phyloP scores from a whole-genome alignment of 2,329 filamentous ascomycete species.

The Bipolaris sorokiniana region DNA sequence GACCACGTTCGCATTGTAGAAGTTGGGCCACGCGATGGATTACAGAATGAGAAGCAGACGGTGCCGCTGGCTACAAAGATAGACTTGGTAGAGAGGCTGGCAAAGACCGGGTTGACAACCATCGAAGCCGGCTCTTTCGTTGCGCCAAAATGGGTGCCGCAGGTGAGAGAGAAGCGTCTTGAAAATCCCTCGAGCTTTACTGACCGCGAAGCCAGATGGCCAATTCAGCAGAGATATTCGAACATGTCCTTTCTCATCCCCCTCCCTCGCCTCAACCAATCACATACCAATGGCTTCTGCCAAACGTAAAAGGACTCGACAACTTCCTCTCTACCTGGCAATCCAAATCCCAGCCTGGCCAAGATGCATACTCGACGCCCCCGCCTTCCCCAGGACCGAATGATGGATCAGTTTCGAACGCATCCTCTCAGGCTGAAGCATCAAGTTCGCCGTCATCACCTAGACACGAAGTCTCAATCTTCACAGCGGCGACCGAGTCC shows the following conservation, averaged over 20 bases:
- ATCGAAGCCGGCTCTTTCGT: constrained; percentile 87
- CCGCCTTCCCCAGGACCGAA: constrained; percentile 47
- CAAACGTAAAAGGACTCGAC: constrained; percentile 75
- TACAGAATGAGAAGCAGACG: constrained; percentile 80
- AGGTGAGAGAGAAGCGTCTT: constrained; percentile 57
- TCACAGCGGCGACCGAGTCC: constrained; percentile 79
- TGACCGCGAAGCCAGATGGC: constrained; percentile 66
- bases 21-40: constrained; percentile 83
- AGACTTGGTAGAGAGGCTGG: constrained; percentile 73
- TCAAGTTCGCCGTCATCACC: constrained; percentile 23
- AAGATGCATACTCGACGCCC: constrained; percentile 59
- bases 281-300: constrained; percentile 80
- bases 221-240: constrained; percentile 75
- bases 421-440: constrained; percentile 41
- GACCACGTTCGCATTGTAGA: constrained; percentile 71
- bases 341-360: constrained; percentile 46
- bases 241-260: constrained; percentile 67
- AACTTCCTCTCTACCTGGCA: constrained; percentile 63
- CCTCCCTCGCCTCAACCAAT: constrained; percentile 62
- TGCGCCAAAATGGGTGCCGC: constrained; percentile 82
- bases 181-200: constrained; percentile 47
- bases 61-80: constrained; percentile 77
- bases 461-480: constrained; percentile 72
- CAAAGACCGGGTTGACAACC: constrained; percentile 69
- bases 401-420: constrained; percentile 50